Evolutionary conservation across 1,284 basidiomycete genomes (phyloP), one percentile per base, ranked within the genome.

Genomic region (Puccinia sorghi): DNA sequence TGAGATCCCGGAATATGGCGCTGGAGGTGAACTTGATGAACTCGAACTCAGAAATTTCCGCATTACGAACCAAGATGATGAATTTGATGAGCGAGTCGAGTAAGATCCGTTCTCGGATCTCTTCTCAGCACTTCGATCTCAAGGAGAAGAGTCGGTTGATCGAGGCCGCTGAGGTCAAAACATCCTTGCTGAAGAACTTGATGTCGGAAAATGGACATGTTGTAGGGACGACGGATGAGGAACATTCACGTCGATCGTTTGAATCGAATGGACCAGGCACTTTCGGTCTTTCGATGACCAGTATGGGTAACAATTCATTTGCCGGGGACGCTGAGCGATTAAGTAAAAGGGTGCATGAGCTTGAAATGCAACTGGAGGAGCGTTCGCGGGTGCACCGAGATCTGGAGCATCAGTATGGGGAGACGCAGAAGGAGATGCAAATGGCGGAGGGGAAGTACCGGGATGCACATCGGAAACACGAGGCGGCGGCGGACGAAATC

Each of bases 161-260:
- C 1, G 88, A 91, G 5, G 92, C 94, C 79, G 87, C 90, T 0
- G 89, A 89, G 80, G 87, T 95, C 80, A 92, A 93, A 81, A 86
- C 93, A 80, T 89, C 88, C 48, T 90, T 94, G 86, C 87, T 99
- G 80, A 90, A 93, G 77, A 92, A 90, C 83, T 91, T 97, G 83
- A 88, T 98, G 73, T 89, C 90, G 57, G 97, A 99, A 83, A 91
- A 93, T 82, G 94, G 93, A 11, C 88, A 97, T 72, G 87, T 88
- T 41, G 86, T 91, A 37, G 90, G 92, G 80, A 89, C 90, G 54
- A 89, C 90, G 67, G 83, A 90, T 17, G 84, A 86, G 39, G 86
- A 86, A 59, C 86, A 86, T 63, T 84, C 86, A 56, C 88, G 77
- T 61, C 78, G 80, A 22, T 52, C 87, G 87, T 20, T 83, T 92